These are phyloP conservation scores for Asterochloris erici DNA, from an alignment of 139 green algal species.

Conservation along the genomic window DNA sequence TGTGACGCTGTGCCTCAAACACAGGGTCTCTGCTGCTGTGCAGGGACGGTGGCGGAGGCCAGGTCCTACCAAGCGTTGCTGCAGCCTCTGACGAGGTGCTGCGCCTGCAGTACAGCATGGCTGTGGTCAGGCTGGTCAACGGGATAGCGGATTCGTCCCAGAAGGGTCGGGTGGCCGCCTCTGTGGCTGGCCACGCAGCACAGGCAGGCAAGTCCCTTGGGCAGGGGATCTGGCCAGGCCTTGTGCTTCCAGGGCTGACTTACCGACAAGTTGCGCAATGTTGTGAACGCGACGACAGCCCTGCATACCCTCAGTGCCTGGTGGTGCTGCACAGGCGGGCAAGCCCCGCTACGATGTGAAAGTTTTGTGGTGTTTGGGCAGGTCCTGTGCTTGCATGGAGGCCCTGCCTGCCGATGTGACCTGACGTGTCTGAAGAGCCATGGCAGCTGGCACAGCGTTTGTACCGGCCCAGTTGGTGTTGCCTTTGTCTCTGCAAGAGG, in stretches of 20 bases:
- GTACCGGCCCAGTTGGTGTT: too few relatives aligned
- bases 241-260: neutral
- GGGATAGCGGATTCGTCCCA: constrained; percentile 75
- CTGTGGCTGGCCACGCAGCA: constrained; percentile 56
- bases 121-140: constrained; percentile 73
- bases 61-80: neutral
- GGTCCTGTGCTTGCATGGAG: too few relatives aligned
- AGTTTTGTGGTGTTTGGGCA: neutral
- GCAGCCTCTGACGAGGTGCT: constrained; percentile 21
- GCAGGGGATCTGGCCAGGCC: too few relatives aligned
- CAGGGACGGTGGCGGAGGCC: neutral
- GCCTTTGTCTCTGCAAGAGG: too few relatives aligned
- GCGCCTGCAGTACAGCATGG: constrained; percentile 52
- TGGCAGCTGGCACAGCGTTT: too few relatives aligned
- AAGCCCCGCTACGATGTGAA: neutral
- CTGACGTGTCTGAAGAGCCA: too few relatives aligned
- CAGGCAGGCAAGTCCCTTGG: constrained; percentile 24
- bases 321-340: neutral
- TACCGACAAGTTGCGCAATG: neutral
- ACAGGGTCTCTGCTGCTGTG: neutral
- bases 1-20: too few relatives aligned
- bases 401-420: too few relatives aligned
- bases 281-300: neutral
- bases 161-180: constrained; percentile 59
- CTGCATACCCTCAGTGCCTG: neutral